Conservation (phyloP, 345 rosid species). For the Anacardium occidentale region DNA sequence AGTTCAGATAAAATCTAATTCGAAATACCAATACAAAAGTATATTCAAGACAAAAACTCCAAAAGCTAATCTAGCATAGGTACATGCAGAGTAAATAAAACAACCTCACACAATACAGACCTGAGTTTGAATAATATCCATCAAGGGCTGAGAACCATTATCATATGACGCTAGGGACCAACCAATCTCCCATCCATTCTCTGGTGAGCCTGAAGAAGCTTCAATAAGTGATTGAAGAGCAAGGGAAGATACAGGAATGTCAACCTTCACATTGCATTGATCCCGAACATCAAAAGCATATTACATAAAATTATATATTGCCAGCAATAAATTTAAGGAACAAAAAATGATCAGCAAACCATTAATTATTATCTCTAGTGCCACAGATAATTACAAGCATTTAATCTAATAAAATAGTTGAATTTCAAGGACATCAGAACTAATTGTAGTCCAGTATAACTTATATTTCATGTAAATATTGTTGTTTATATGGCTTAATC, state of each 20-base stretch:
- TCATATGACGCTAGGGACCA: constrained; percentile 76
- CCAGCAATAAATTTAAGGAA: not conserved
- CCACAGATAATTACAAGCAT: not conserved
- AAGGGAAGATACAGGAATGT: constrained; percentile 66
- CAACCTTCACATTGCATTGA: constrained; percentile 57
- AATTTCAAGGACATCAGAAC: not conserved
- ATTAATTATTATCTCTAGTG: not conserved
- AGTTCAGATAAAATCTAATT: not conserved
- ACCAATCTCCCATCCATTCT: constrained; percentile 89
- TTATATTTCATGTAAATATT: not conserved
- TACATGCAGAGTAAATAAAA: not conserved
- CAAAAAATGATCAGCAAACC: not conserved
- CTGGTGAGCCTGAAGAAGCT: constrained; percentile 62
- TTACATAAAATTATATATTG: not conserved
- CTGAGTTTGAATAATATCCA: constrained; percentile 35
- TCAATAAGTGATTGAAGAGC: constrained; percentile 75
- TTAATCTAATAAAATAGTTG: not conserved
- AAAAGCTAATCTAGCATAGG: not conserved
- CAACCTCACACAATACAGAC: constrained; percentile 19
- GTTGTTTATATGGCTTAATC: not conserved
- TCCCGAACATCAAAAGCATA: constrained; percentile 26
- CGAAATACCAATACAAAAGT: not conserved
- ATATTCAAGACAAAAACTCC: not conserved
- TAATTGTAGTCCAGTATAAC: not conserved
- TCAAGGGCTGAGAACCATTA: constrained; percentile 37